Evolutionary conservation across 1,139 yeast species (phyloP), one percentile per base, ranked within the genome.

Genomic region (Taphrina sp.): DNA sequence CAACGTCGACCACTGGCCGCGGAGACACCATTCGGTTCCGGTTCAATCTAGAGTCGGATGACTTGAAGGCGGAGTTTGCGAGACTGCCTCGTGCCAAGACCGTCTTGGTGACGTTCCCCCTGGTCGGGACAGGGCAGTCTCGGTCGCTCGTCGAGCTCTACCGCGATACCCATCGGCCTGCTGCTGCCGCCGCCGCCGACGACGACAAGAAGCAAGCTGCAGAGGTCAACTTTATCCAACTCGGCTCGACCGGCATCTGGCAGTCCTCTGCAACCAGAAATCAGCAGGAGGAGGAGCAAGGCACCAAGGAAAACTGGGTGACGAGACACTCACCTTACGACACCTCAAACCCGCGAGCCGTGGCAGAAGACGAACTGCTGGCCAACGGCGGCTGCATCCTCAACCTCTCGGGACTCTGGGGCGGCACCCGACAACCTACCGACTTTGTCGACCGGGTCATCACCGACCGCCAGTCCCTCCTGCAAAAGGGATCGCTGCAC

Each of bases 201-300:
- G n/a, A n/a, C n/a, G n/a, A n/a, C n/a, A n/a, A n/a, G n/a, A n/a
- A n/a, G n/a, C n/a, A n/a, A n/a, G 12, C 12, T 16, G 31, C 33
- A 4, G 23, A 14, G 24, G 29, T 45, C 1, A 24, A 34, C 7
- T 19, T 3, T 16, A 49, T 49, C 23, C 46, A 31, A 14, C 26
- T 49, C 2, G 54, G 54, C 8, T 49, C 54, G 8, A 49, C 54
- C 16, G 54, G 54, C 5, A 49, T 49, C 7, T 49, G 33, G 44
- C 54, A 49, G 28, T 20, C 54, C 2, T 33, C 35, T 5, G 26
- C 31, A 12, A 26, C 20, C 8, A 19, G 20, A 5, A 34, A 34
- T n/a, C 16, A 14, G 3, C 16, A 10, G 16, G n/a, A n/a, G n/a
- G n/a, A n/a, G n/a, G n/a, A n/a, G n/a, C n/a, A n/a, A n/a, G n/a